Evolutionary conservation across 805 yeast species (phyloP), one percentile per base, ranked within the genome.

Genomic region (Tetrapisispora iriomotensis): DNA sequence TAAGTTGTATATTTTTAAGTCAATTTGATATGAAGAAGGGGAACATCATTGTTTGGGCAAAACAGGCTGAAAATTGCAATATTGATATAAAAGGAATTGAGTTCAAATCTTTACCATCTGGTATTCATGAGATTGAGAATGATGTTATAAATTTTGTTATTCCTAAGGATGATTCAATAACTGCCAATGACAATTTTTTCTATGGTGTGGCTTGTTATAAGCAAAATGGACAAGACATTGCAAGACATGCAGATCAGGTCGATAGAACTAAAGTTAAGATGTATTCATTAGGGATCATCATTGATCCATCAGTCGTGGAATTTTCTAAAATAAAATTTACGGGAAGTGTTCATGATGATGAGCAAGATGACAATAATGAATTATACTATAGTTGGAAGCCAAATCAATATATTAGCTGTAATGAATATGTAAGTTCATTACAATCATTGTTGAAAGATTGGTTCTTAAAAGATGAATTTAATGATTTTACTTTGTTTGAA

Each of bases 31-130:
- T 56, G 46, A 56, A 47, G 34, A 49, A 44, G 34, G 65, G 65
- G 7, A 61, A 61, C 32, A 43, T 45, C 1, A 41, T 58, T 12
- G 46, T 48, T 8, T 55, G 64, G 59, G 48, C 54, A n/a, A 41
- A 49, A 23, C 32, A 42, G 21, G 37, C 45, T 31, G 46, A 41
- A 18, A 40, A 32, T 12, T 30, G 42, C 2, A 24, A 42, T 9
- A 47, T 73, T 20, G 24, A 45, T 23, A 49, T 74, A 20, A 56
- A 65, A 23, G 70, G 71, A 10, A 51, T 79, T 3, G 87, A 80
- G 56, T 79, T 70, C 58, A 73, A 75, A 46, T 65, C 78, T n/a
- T 58, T 80, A 32, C 87, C 87, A 0, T 76, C 84, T 0, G 86
- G 88, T 1, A 61, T 78, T 2, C 87, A 80, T 50, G 66, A 72